Evolutionary conservation across 345 rosid species (phyloP), one percentile per base, ranked within the genome.

Genomic region (Diplotaxis tenuifolia): DNA sequence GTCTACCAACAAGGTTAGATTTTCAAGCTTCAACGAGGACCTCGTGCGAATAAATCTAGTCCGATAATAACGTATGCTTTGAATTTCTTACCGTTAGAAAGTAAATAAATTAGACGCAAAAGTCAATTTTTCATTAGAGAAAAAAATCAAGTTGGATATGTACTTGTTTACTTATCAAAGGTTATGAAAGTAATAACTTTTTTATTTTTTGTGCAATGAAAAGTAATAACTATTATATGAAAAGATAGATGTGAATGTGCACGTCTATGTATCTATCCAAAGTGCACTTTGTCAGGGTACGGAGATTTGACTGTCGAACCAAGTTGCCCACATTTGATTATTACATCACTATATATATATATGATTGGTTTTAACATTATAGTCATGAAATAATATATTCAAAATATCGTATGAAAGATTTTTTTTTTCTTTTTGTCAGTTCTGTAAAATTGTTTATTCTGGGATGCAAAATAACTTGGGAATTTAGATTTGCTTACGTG

Each of bases 401-500:
- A 59, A 59, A 1, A 31, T 58, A 56, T n/a, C 6, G 32, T 14
- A 15, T 15, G 4, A 2, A 19, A n/a, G 47, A 20, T 34, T 27
- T 70, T 42, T 56, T 34, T 27, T 70, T 42, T 56, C 19, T 29
- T 47, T 40, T 28, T 31, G 50, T 31, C 36, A 15, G 68, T 50
- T 62, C 38, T 52, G 28, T 23, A 25, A 60, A 65, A 42, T 14
- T 14, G 50, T 42, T 42, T 42, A 14, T 0, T 0, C 11, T 15
- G 12, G 9, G 15, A 8, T 8, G 11, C 4, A 25, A 25, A 25
- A 25, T 5, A 25, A 25, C 4, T 14, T 47, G 11, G 14, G 57
- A 11, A 23, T 42, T 27, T 0, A 50, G 6, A 49, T 14, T 42
- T 8, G 23, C 90, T 84, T 76, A 94, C 97, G 18, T 87, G 81